Conservation (phyloP, 2,329 filamentous ascomycete species). For the Diaporthe humulicola region DNA sequence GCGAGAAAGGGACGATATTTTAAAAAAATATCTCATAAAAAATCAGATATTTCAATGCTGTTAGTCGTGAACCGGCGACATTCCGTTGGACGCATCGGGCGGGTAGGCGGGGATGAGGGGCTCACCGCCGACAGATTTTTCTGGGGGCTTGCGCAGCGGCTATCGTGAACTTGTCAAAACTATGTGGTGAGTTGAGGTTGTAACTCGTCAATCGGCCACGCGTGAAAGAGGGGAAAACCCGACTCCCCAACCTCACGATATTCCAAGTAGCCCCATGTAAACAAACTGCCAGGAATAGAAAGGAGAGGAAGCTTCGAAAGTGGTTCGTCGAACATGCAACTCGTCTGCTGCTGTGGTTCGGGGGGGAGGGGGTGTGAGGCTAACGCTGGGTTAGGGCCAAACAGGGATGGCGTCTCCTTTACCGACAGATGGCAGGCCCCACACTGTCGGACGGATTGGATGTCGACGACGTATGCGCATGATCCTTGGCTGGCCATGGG, state of each 20-base stretch:
- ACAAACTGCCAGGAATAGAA: slow-evolving; percentile 32
- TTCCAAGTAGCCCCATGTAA: slow-evolving; percentile 31
- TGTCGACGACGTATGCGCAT: slow-evolving; percentile 19
- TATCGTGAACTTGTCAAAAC: slow-evolving; percentile 31
- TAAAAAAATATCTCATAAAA: no score
- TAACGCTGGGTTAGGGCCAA: slow-evolving; percentile 34
- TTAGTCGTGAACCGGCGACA: slow-evolving; percentile 15
- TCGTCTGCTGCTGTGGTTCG: slow-evolving; percentile 10
- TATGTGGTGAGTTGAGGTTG: background rate
- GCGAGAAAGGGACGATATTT: background rate
- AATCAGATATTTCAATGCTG: background rate
- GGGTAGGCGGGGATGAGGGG: slow-evolving; percentile 13
- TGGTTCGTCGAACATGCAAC: slow-evolving; percentile 32
- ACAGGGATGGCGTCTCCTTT: slow-evolving; percentile 23
- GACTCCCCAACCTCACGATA: slow-evolving; percentile 36
- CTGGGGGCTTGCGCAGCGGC: slow-evolving; percentile 23
- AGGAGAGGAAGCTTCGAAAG: slow-evolving; percentile 18
- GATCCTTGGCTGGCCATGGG: slow-evolving; percentile 18
- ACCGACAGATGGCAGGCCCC: slow-evolving; percentile 28
- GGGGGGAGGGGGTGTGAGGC: slow-evolving; percentile 12
- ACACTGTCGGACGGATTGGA: slow-evolving; percentile 30
- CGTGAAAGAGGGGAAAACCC: background rate
- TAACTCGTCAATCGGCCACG: slow-evolving; percentile 29
- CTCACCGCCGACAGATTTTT: slow-evolving; percentile 29
- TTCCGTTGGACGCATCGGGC: slow-evolving; percentile 19